A percentile compares a stretch with the other conserved stretches of the same genome.
These are phyloP conservation scores for Hygrocybe coccinea DNA, from an alignment of 768 basidiomycete genomes.

Conservation along the genomic window DNA sequence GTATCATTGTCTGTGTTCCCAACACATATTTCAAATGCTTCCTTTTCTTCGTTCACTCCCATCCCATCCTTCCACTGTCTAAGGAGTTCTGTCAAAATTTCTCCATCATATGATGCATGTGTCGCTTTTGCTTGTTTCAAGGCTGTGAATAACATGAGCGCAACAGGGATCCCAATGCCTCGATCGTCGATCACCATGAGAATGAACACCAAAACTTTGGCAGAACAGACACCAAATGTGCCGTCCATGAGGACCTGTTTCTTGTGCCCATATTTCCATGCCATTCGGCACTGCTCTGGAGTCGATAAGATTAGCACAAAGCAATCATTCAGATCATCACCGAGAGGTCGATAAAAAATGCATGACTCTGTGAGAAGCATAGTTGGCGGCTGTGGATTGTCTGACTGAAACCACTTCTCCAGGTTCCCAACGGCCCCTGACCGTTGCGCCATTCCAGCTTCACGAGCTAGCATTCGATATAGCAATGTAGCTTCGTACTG, in stretches of 20 bases:
- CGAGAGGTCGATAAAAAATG: conserved; percentile 21
- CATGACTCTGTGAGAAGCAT: conserved; percentile 16
- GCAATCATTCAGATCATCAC: conserved; percentile 10
- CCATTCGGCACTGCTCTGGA: conserved; percentile 4
- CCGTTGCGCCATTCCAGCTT: conserved; percentile 20
- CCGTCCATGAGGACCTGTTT: conserved; percentile 10
- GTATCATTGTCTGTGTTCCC: conserved; percentile 30
- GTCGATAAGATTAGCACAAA: conserved; percentile 18
- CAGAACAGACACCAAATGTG: conserved; percentile 13
- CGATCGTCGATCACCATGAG: conserved; percentile 12
- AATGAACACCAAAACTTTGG: conserved; percentile 6
- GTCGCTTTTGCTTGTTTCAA: conserved; percentile 2
- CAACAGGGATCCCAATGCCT: conserved; percentile 6
- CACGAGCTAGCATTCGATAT: conserved; percentile 18
- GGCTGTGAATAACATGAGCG: conserved; percentile 4
- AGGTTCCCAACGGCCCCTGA: conserved; percentile 24
- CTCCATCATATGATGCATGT: conserved; percentile 7
- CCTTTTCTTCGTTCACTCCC: conserved; percentile 11
- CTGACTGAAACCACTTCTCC: conserved; percentile 21
- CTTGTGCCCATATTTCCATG: conserved; percentile 11
- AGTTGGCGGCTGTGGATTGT: conserved; percentile 16
- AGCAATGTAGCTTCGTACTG: conserved; percentile 20
- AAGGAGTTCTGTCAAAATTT: neutral
- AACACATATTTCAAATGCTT: conserved; percentile 17
- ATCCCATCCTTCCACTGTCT: neutral